phyloP scores from a whole-genome alignment of 2,329 filamentous ascomycete species.

The Fusarium verrucosum region DNA sequence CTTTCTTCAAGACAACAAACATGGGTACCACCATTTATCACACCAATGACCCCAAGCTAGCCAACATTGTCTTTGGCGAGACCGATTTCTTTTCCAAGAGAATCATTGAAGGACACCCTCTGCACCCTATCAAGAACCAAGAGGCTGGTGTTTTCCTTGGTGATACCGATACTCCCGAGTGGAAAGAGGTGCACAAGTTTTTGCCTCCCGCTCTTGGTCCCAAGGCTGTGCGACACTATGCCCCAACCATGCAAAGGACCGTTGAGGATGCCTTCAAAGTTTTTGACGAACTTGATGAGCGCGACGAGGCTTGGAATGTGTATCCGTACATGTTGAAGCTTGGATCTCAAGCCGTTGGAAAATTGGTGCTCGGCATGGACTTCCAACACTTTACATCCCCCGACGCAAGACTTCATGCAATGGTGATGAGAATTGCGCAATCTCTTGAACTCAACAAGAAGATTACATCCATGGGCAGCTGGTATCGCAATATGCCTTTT shows the following conservation, averaged over 20 bases:
- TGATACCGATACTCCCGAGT: conserved; percentile 62
- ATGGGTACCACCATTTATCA: conserved; percentile 60
- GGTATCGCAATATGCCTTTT: conserved; percentile 67
- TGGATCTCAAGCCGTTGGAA: conserved; percentile 56
- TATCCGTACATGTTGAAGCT: conserved; percentile 62
- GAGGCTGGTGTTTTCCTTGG: conserved; percentile 57
- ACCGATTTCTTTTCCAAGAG: conserved; percentile 63
- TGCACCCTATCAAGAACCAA: conserved; percentile 54
- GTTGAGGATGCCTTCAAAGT: conserved; percentile 61
- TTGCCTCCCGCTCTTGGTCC: conserved; percentile 66
- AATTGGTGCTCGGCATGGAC: conserved; percentile 57
- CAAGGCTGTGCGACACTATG: conserved; percentile 69
- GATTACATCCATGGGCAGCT: conserved; percentile 61
- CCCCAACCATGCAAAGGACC: conserved; percentile 65
- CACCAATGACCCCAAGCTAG: conserved; percentile 60
- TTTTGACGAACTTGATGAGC: conserved; percentile 61
- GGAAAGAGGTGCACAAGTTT: conserved; percentile 67
- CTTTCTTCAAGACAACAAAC: conserved; percentile 61
- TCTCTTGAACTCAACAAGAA: conserved; percentile 67
- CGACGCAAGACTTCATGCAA: conserved; percentile 60
- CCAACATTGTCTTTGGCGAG: conserved; percentile 58
- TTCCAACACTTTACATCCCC: conserved; percentile 55
- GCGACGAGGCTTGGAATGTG: conserved; percentile 58
- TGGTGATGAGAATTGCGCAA: conserved; percentile 61
- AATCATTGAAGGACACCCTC: conserved; percentile 60